Base-by-base conservation (phyloP, 768 basidiomycete genomes). In the Guyanaporus albipodus region DNA sequence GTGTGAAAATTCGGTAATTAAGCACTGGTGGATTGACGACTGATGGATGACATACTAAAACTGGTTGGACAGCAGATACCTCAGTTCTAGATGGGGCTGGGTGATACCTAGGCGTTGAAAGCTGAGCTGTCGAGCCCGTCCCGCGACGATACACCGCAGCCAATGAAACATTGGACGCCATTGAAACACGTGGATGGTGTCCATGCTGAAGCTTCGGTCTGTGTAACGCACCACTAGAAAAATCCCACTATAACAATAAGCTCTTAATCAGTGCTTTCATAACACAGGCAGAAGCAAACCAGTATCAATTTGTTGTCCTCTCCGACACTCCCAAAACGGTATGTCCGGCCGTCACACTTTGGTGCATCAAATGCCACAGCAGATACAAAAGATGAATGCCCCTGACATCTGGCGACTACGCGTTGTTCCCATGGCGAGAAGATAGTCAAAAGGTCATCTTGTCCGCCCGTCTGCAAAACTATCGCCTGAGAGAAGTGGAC, bases 251-350 rank as follows among this genome's bases (percentile, higher is more conserved):
- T 28, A 24, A 39, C 17, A 28, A 22, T 27, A 18, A 26, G 14
- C 10, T 54, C n/a, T 37, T 32, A n/a, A 52, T 27, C 18, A 19
- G 35, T n/a, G 8, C 14, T 24, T 21, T 19, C 17, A 40, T 35
- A 23, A 38, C 24, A 41, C 26, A 24, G 6, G 48, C 15, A 46
- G 19, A 41, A 17, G 64, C 80, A 44, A 62, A 93, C 93, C 54
- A 98, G 61, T 35, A 96, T 87, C 5, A 99, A 60, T 63, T 94
- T 94, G 63, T 94, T 96, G 58, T 99, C 96, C 64, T 98, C 95
- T 15, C 93, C 96, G 3, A 97, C 91, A 59, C 91, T 94, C 2
- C 87, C 92, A 59, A 99, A 97, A 8, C 95, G 79, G 60, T 97
- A 95, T 33, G 91, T 91, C 27, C 93, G 77, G 23, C 87, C 86